These are phyloP conservation scores for Drosera capensis DNA, from an alignment of 148 eudicot species.

Conservation along the genomic window DNA sequence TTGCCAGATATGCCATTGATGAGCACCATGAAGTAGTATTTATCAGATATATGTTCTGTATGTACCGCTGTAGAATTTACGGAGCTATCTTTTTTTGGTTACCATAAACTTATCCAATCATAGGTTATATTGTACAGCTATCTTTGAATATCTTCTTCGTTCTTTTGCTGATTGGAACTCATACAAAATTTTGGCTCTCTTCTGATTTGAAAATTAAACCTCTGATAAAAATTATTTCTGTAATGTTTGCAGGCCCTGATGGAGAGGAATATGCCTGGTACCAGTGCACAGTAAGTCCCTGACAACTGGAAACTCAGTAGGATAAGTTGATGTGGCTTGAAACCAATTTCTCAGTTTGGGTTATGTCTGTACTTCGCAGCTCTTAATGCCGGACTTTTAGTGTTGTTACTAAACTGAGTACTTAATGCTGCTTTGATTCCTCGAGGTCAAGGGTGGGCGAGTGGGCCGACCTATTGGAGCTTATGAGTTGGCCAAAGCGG, in stretches of 20 bases:
- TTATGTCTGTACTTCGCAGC: constrained; percentile 1
- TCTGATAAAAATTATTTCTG: background rate
- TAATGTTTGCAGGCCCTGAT: constrained; percentile 64
- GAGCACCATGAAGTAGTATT: too few species aligned
- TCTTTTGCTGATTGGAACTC: too few species aligned
- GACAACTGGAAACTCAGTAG: background rate
- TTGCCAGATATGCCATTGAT: too few species aligned
- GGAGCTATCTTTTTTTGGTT: too few species aligned
- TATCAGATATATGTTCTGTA: too few species aligned
- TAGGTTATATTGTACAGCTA: too few species aligned
- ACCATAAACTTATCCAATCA: too few species aligned
- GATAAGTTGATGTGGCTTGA: background rate
- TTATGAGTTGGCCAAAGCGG: constrained; percentile 97
- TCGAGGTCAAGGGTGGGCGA: constrained; percentile 89
- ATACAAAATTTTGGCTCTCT: too few species aligned
- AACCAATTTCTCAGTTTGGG: background rate
- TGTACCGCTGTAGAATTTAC: too few species aligned
- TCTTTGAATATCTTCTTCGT: too few species aligned
- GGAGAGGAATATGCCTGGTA: constrained; percentile 98
- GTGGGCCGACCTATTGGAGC: constrained; percentile 96
- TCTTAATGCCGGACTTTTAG: too few species aligned
- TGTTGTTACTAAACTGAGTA: background rate
- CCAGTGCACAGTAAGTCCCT: constrained; percentile 74
- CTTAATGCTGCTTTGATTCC: background rate
- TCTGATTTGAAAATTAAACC: background rate